A percentile compares a stretch with the other conserved stretches of the same genome.
Conservation (phyloP, 2,329 filamentous ascomycete species). For the Diaporthe sp. region DNA sequence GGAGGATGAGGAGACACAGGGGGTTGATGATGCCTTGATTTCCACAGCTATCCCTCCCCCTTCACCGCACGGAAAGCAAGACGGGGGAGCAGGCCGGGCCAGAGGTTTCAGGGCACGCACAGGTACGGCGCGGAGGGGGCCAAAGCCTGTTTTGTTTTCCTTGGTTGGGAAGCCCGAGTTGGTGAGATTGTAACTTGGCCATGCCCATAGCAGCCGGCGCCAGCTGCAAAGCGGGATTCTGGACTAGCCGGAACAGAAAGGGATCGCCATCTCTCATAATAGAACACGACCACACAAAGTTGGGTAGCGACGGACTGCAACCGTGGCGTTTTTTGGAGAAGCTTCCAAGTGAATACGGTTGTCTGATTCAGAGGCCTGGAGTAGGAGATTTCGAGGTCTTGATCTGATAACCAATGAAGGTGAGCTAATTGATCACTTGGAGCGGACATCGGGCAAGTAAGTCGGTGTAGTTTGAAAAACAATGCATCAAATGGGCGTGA, state of each 20-base stretch:
- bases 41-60: background rate
- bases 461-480: background rate
- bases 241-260: constrained; percentile 13
- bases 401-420: background rate
- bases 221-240: background rate
- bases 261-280: constrained; percentile 21
- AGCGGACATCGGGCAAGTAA: too few species aligned
- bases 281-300: background rate
- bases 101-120: constrained; percentile 12
- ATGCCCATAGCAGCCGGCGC: background rate
- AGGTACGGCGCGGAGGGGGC: background rate
- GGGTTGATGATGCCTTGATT: constrained; percentile 6
- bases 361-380: background rate
- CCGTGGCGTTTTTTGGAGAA: background rate
- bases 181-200: background rate
- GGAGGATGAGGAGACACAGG: constrained; percentile 5
- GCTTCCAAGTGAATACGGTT: background rate
- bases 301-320: background rate
- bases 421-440: background rate
- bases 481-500: background rate
- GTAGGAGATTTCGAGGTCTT: background rate
- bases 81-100: background rate
- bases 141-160: background rate
- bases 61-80: background rate
- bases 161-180: background rate